Conservation (phyloP, 1,284 basidiomycete genomes). For the Puccinia triticina region DNA sequence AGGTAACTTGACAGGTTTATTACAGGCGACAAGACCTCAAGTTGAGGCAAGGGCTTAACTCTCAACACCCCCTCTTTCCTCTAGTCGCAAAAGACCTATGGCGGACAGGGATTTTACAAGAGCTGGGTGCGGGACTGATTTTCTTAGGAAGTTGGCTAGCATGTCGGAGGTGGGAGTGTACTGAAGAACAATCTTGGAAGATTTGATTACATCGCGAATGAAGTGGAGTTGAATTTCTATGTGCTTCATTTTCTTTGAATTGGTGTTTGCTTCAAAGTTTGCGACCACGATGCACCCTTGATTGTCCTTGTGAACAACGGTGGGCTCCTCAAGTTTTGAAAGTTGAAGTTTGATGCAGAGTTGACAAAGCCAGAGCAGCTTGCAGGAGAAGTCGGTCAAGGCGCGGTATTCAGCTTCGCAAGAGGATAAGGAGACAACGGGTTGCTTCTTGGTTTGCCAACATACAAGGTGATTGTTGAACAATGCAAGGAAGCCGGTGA, state of each 20-base stretch:
- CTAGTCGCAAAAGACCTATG: not conserved
- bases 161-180: not conserved
- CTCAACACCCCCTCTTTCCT: conserved; percentile 3
- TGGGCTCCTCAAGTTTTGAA: not conserved
- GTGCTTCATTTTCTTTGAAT: too few relatives aligned
- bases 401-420: not conserved
- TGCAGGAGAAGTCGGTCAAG: not conserved
- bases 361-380: not conserved
- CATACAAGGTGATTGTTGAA: not conserved
- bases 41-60: too few relatives aligned
- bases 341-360: not conserved
- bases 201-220: not conserved
- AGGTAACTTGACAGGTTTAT: too few relatives aligned
- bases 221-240: too few relatives aligned
- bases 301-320: too few relatives aligned
- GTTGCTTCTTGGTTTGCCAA: conserved; percentile 29
- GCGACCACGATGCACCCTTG: too few relatives aligned
- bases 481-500: not conserved
- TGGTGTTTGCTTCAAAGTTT: too few relatives aligned
- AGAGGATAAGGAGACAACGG: not conserved
- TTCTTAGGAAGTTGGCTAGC: conserved; percentile 11
- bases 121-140: not conserved
- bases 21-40: too few relatives aligned
- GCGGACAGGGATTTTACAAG: not conserved
- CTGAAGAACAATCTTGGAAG: not conserved